These are phyloP conservation scores for Rhodotorula kratochvilovae DNA, from an alignment of 768 basidiomycete genomes.

Conservation along the genomic window DNA sequence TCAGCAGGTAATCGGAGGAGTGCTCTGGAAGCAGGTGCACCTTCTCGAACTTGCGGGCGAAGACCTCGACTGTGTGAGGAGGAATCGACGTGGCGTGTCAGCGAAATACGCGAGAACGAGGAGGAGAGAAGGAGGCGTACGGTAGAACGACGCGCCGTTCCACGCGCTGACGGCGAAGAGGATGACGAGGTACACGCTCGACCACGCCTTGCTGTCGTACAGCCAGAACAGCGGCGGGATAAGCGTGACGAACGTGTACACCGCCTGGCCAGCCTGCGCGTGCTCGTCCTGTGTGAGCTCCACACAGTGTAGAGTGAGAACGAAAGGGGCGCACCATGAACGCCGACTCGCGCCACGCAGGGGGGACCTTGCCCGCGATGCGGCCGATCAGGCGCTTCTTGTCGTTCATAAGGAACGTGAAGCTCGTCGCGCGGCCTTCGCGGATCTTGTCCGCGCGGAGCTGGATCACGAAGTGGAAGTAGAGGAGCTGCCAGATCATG, in stretches of 20 bases:
- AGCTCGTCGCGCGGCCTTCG: slow-evolving; percentile 82
- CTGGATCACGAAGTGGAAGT: slow-evolving; percentile 92
- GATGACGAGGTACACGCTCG: slow-evolving; percentile 66
- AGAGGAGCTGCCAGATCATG: slow-evolving; percentile 82
- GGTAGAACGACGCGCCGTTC: slow-evolving; percentile 63
- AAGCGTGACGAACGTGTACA: slow-evolving; percentile 79
- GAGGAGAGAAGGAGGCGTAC: slow-evolving; percentile 1
- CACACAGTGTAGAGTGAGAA: no score
- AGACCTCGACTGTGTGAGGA: slow-evolving; percentile 25
- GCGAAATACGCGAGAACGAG: background rate
- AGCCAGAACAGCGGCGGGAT: slow-evolving; percentile 76
- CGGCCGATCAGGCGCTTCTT: slow-evolving; percentile 39
- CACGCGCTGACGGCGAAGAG: slow-evolving; percentile 85
- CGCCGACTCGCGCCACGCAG: slow-evolving; percentile 16
- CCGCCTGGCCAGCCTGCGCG: slow-evolving; percentile 49
- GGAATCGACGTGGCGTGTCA: background rate
- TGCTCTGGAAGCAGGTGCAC: background rate
- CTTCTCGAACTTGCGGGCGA: slow-evolving; percentile 30
- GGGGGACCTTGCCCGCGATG: slow-evolving; percentile 31
- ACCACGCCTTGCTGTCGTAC: slow-evolving; percentile 74
- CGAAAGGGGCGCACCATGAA: slow-evolving; percentile 30
- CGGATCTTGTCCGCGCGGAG: slow-evolving; percentile 87
- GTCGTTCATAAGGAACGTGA: slow-evolving; percentile 56
- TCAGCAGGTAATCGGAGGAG: background rate
- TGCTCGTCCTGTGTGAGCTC: no score